Evolutionary conservation across 2,329 filamentous ascomycete genomes (phyloP), one percentile per base, ranked within the genome.

Genomic region (Penicillium sp.): DNA sequence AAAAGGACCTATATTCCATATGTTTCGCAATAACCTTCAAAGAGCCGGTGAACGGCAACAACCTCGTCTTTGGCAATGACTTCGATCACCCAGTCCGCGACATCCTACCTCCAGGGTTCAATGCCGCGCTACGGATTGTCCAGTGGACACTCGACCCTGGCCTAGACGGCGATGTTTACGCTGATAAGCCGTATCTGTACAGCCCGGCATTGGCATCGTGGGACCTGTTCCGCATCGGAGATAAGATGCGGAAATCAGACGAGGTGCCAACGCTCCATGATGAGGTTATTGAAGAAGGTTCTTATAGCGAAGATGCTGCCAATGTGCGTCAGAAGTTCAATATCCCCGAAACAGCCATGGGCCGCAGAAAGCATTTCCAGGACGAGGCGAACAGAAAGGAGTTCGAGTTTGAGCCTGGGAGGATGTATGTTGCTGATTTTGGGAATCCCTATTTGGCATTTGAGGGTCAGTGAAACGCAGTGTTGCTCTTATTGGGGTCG

Each of bases 361-460:
- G 69, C 17, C 71, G 84, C 54, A 80, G 79, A 66, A 83, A 82
- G 60, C 72, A 74, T 60, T 86, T 84, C 60, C 69, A 85, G 48
- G 72, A 73, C 4, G 74, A 81, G 60, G 66, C 68, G 21, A 75
- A 77, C 49, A 69, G 81, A 56, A 75, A 75, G 55, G 66, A 68
- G 2, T 86, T 84, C 62, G 72, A 70, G 10, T 86, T 85, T 64
- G 80, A 84, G 61, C 72, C 73, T 43, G 82, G 80, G 0, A 72
- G 81, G 55, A 70, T 75, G 50, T 86, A 86, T 69, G 70, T 75
- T 52, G 78, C 75, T 55, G 83, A 87, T 65, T 97, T 98, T 69
- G 95, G 84, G 69, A 97, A 97, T 66, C 85, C 87, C 2, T 96
- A 95, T 69, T 70, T 98, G 40, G 88, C 95, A 68, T 96, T 97